Evolutionary conservation across 1,284 basidiomycete species (phyloP), one percentile per base, ranked within the genome.

Genomic region (Chalciporus sp.): DNA sequence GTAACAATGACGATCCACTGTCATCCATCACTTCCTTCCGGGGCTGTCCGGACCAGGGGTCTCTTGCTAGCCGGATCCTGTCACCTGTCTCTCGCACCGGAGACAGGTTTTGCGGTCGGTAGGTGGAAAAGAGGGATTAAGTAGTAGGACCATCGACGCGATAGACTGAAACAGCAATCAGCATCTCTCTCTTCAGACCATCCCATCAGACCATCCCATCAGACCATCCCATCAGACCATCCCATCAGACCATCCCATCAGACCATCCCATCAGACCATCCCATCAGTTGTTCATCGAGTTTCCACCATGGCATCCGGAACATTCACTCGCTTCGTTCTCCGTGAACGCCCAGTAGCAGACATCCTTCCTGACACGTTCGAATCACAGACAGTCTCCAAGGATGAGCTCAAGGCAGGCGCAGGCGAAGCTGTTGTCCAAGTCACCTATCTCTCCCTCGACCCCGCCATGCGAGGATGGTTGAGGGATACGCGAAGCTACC

Each of bases 391-490:
- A 1, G 66, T 84, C 11, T 75, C 81, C 2, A 78, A 81, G 58
- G 72, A 76, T 53, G 62, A 70, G 46, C 76, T 91, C 51, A 78
- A 82, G 61, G 78, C 83, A 7, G 78, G 77, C 1, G 68, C 76
- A 19, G 76, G 78, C 17, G 78, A 94, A 66, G 83, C 85, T 2
- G 74, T 94, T 41, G 83, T 95, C 31, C 80, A 85, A 64, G 82
- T 89, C 52, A 84, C 85, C 45, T 92, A 86, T 75, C 69, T 92
- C 19, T 90, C 88, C 39, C 74, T 94, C 53, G 92, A 94, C 65
- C 90, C 92, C 31, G 90, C 90, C 1, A 94, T 94, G 91, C 82
- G 93, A 33, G 87, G 84, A 10, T 95, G 88, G 81, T 66, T 96
- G 49, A 82, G 81, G 49, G 89, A 93, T 66, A 68, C 65, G 17